These are phyloP conservation scores for Solanum pimpinellifolium DNA, from an alignment of 257 asterid genomes.

Conservation along the genomic window DNA sequence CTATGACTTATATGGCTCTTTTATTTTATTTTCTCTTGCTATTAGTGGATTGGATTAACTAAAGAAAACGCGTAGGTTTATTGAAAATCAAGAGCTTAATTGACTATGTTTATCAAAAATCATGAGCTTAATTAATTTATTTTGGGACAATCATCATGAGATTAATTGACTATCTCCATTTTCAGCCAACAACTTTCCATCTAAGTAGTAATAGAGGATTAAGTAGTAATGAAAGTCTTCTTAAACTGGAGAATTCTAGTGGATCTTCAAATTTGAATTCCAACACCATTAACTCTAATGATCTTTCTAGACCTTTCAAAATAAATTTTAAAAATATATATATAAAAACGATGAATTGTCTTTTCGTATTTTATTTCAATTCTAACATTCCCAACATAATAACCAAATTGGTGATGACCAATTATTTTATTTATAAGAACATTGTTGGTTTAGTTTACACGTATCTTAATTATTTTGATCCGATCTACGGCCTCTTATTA, in stretches of 20 bases:
- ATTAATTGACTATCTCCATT: neutral
- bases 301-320: neutral
- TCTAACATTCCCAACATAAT: neutral
- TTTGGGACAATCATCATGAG: neutral
- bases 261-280: neutral
- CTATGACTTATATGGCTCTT: neutral
- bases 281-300: neutral
- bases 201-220: neutral
- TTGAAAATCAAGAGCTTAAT: conserved; percentile 1
- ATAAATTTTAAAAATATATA: neutral
- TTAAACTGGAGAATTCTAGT: neutral
- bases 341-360: neutral
- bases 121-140: conserved; percentile 3
- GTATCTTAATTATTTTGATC: neutral
- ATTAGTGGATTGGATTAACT: conserved; percentile 1
- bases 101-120: conserved; percentile 1
- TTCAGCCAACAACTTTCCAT: neutral
- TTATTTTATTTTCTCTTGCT: neutral
- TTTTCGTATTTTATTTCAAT: neutral
- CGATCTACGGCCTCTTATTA: neutral
- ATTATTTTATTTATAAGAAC: neutral
- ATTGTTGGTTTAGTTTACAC: neutral
- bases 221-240: neutral
- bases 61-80: conserved; percentile 13
- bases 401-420: neutral